These are phyloP conservation scores for Kuraishia borneana DNA, from an alignment of 805 yeast species.

Conservation along the genomic window DNA sequence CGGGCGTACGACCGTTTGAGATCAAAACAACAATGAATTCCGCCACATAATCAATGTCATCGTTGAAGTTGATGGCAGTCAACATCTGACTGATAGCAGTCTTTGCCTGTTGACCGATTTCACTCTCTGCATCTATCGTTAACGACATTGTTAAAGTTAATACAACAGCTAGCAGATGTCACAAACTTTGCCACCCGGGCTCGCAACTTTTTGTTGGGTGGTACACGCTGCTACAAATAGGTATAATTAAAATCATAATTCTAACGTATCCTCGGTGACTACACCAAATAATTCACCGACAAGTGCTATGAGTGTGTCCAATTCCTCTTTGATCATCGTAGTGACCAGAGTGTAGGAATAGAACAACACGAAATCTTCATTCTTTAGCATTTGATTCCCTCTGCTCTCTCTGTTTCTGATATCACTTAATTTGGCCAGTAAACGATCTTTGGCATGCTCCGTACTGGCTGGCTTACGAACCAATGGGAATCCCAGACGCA, in stretches of 20 bases:
- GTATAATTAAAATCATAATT: no score
- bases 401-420: constrained; percentile 29
- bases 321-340: constrained; percentile 51
- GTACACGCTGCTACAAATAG: no score
- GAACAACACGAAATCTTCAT: constrained; percentile 67
- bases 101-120: constrained; percentile 29
- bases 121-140: constrained; percentile 18
- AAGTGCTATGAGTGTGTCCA: constrained; percentile 42
- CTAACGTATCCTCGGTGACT: constrained; percentile 51
- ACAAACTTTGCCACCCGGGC: constrained; percentile 1
- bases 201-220: no score
- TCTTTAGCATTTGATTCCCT: constrained; percentile 26
- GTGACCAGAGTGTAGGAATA: constrained; percentile 71
- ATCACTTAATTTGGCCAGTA: constrained; percentile 53
- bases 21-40: constrained; percentile 66
- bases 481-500: constrained; percentile 64
- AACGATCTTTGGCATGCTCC: constrained; percentile 59
- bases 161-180: not conserved
- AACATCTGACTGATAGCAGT: constrained; percentile 29
- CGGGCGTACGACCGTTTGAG: constrained; percentile 52
- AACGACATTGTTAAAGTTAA: not conserved
- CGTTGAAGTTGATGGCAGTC: constrained; percentile 28
- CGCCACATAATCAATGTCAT: constrained; percentile 52
- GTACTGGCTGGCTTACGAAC: constrained; percentile 73
- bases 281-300: constrained; percentile 55